Percentiles rank a stretch among this genome's conserved stretches.
phyloP scores from a whole-genome alignment of 768 basidiomycete species.

The Imleria badia region DNA sequence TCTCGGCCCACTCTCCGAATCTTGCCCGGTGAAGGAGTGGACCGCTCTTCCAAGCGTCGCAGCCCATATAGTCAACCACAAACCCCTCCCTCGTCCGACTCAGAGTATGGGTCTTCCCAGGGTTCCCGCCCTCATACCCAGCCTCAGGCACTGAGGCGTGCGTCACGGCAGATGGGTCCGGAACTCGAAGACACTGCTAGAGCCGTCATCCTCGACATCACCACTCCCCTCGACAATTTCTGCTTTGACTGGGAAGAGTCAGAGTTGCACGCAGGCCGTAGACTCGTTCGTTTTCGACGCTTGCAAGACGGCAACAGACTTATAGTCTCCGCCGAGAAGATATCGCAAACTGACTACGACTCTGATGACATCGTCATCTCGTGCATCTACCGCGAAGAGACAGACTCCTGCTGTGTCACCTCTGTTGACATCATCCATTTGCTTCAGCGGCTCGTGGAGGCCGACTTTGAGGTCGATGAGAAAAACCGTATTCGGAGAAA shows the following conservation, averaged over 20 bases:
- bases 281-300: slow-evolving; percentile 85
- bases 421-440: slow-evolving; percentile 96
- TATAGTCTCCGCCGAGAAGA: slow-evolving; percentile 74
- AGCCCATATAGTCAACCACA: slow-evolving; percentile 41
- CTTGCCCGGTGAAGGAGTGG: slow-evolving; percentile 17
- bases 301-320: slow-evolving; percentile 75
- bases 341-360: slow-evolving; percentile 70
- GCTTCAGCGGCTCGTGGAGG: slow-evolving; percentile 73
- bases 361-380: slow-evolving; percentile 84
- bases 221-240: slow-evolving; percentile 54
- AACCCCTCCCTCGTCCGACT: slow-evolving; percentile 42
- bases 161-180: slow-evolving; percentile 21
- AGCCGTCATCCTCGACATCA: slow-evolving; percentile 59
- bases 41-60: slow-evolving; percentile 36
- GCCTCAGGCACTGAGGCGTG: slow-evolving; percentile 23
- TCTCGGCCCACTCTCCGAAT: slow-evolving; percentile 30
- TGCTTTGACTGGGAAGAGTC: slow-evolving; percentile 60
- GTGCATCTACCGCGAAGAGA: slow-evolving; percentile 86
- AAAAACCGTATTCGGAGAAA: slow-evolving; percentile 96
- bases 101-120: slow-evolving; percentile 32
- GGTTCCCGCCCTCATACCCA: slow-evolving; percentile 21
- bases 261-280: slow-evolving; percentile 68
- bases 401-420: slow-evolving; percentile 80
- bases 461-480: slow-evolving; percentile 87
- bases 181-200: slow-evolving; percentile 45